Conservation (phyloP, 73 alveolate species). For the Blepharisma japonicum region DNA sequence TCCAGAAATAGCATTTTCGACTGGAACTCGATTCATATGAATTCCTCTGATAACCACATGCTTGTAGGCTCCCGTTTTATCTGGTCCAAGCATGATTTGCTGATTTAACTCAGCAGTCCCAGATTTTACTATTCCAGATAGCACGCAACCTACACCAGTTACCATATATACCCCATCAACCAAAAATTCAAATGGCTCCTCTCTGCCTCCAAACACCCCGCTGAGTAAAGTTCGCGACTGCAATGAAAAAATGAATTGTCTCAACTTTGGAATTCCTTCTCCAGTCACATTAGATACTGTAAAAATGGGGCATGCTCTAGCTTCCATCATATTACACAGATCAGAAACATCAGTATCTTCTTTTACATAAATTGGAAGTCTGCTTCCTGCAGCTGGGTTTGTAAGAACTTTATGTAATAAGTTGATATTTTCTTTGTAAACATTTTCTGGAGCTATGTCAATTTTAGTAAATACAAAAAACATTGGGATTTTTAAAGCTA, state of each 20-base stretch:
- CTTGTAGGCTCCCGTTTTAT: slow-evolving; percentile 68
- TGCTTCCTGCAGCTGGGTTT: slow-evolving; percentile 74
- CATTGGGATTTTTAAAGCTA: slow-evolving; percentile 91
- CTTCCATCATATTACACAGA: slow-evolving; percentile 20
- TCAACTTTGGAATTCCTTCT: slow-evolving; percentile 64
- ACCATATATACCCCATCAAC: slow-evolving; percentile 76
- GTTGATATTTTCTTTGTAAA: slow-evolving; percentile 75
- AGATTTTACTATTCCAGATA: slow-evolving; percentile 77
- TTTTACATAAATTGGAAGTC: slow-evolving; percentile 64
- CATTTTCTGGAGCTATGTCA: slow-evolving; percentile 96
- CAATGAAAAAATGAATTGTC: slow-evolving; percentile 42
- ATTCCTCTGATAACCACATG: slow-evolving; percentile 75
- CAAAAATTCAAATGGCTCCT: slow-evolving; percentile 83
- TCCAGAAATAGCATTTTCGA: slow-evolving; percentile 77
- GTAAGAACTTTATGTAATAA: slow-evolving; percentile 64
- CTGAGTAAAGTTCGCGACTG: background rate
- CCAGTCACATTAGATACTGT: slow-evolving; percentile 79
- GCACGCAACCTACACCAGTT: slow-evolving; percentile 89
- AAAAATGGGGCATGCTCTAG: slow-evolving; percentile 64
- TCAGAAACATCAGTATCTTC: slow-evolving; percentile 40
- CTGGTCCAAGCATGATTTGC: slow-evolving; percentile 82
- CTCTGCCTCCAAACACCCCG: slow-evolving; percentile 50
- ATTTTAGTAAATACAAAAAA: slow-evolving; percentile 93
- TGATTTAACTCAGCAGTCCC: slow-evolving; percentile 76
- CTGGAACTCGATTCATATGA: slow-evolving; percentile 77